These are phyloP conservation scores for Metschnikowia lachancei DNA, from an alignment of 805 yeast species.

Conservation along the genomic window DNA sequence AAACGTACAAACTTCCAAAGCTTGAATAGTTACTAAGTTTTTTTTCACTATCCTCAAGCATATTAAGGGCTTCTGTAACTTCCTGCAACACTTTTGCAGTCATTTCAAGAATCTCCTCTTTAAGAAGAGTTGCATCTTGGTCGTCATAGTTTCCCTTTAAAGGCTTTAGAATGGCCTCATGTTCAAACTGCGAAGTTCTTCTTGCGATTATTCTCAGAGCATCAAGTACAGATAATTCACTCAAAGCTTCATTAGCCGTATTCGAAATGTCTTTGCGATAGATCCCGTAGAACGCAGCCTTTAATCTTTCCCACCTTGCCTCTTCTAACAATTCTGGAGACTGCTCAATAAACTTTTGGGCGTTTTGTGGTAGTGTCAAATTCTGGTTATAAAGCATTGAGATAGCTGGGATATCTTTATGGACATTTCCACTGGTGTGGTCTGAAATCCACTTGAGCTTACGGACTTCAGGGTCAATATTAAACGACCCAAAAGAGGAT, in stretches of 20 bases:
- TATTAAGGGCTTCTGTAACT: too few relatives aligned
- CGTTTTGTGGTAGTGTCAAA: neutral
- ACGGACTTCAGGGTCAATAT: neutral
- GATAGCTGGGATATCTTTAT: neutral
- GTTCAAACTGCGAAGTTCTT: neutral
- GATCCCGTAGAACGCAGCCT: neutral
- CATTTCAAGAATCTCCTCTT: neutral
- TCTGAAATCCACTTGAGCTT: neutral
- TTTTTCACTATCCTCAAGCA: too few relatives aligned
- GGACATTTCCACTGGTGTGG: slow-evolving; percentile 2
- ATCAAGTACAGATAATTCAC: neutral
- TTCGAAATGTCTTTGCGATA: neutral
- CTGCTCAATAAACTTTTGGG: neutral
- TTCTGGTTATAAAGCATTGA: slow-evolving; percentile 6
- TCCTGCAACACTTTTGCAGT: too few relatives aligned
- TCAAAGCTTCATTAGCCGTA: neutral
- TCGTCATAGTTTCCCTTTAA: neutral
- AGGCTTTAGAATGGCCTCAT: neutral
- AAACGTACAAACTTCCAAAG: too few relatives aligned
- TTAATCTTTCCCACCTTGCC: neutral
- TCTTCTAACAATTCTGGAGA: neutral
- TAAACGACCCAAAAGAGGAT: neutral
- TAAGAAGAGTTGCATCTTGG: neutral
- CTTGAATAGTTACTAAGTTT: too few relatives aligned
- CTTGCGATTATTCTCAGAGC: neutral